Base-by-base conservation (phyloP, 805 yeast species). In the Saccharomyces jurei region DNA sequence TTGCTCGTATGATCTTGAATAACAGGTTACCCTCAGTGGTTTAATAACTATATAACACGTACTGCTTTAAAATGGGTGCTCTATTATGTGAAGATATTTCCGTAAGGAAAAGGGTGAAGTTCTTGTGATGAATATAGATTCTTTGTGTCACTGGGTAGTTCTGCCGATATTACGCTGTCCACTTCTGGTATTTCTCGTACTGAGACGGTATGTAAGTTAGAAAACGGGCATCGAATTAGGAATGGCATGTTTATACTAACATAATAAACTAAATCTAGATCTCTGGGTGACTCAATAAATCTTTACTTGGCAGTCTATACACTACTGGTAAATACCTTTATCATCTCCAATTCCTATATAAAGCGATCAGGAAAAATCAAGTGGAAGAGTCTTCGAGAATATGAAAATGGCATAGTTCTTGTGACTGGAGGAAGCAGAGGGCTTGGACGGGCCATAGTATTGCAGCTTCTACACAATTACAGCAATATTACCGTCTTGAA, bases 381-480 rank as follows among this genome's bases (percentile, higher is more conserved):
- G 11, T 58, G 61, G 59, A 52, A 50, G 21, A 32, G 53, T 26
- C 49, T 54, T 17, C 41, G 22, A 17, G 56, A 52, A 13, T 11
- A 50, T 29, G 32, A 54, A 32, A 30, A 41, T 50, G 46, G 55
- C 29, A 49, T 29, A 29, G 70, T 62, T 1, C 52, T 71, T 10
- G 57, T 74, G 0, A 73, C 77, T 4, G 77, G 77, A 31, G 77
- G 77, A 1, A 68, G 75, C 17, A 60, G 61, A 48, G 77, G 77
- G 1, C 57, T 74, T 10, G 77, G 77, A 0, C 53, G 60, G 4
- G 63, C 64, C 8, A 47, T 74, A 1, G 62, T 65, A 6, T 49
- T 54, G 13, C 50, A 54, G 17, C 32, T 64, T 9, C 44, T 73
- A 5, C 2, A 51, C 3, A 57, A 57, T 29, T 59, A 59, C 6